phyloP scores from a whole-genome alignment of 495 filamentous ascomycete species.

The Friedmanniomyces simplex region DNA sequence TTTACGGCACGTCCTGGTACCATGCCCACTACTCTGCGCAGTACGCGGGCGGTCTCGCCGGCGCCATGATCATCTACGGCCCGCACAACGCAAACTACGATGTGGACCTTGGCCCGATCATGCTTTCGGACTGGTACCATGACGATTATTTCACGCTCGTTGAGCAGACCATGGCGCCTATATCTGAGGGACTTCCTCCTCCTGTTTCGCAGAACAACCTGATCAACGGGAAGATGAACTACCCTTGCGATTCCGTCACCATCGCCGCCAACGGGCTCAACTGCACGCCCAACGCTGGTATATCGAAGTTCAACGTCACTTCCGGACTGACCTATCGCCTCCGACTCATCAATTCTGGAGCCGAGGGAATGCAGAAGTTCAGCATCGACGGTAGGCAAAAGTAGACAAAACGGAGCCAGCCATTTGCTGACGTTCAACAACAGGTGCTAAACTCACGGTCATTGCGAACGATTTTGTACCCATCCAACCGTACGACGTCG shows the following conservation, averaged over 20 bases:
- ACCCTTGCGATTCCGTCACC: constrained; percentile 8
- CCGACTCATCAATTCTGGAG: constrained; percentile 59
- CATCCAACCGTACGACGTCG: constrained; percentile 31
- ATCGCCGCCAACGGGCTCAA: constrained; percentile 20
- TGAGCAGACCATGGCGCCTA: constrained; percentile 16
- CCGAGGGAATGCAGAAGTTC: constrained; percentile 42
- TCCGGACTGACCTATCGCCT: constrained; percentile 51
- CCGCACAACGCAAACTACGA: constrained; percentile 47
- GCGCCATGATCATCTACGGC: constrained; percentile 50
- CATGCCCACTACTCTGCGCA: constrained; percentile 48
- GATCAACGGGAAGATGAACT: constrained; percentile 32
- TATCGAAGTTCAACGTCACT: constrained; percentile 34
- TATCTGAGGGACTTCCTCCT: constrained; percentile 14
- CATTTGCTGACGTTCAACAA: no score
- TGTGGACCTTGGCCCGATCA: constrained; percentile 45
- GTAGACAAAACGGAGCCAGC: no score
- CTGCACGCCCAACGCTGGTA: constrained; percentile 34
- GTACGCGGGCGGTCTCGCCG: constrained; percentile 41
- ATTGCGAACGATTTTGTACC: constrained; percentile 38
- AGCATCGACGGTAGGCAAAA: constrained; percentile 29
- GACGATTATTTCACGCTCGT: constrained; percentile 24
- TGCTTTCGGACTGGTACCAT: constrained; percentile 30
- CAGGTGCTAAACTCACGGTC: constrained; percentile 29
- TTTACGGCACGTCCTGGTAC: constrained; percentile 50
- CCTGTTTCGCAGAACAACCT: constrained; percentile 30